Percentiles rank a stretch among this genome's conserved stretches.
Evolutionary conservation across 2,329 filamentous ascomycete genomes (phyloP).

Genomic region (Curvularia eragrostidis): DNA sequence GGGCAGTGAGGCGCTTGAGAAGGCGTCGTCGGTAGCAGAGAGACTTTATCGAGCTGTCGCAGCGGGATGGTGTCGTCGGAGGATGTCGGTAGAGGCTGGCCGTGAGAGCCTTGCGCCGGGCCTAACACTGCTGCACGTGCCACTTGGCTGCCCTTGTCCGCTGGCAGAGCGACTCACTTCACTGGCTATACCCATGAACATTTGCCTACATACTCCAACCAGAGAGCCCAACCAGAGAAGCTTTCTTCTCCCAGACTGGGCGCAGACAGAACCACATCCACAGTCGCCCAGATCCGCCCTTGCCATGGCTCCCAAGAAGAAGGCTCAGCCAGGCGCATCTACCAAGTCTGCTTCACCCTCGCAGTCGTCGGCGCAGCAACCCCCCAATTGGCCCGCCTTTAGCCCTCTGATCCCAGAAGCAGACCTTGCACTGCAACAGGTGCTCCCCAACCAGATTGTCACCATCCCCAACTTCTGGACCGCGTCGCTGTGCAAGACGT

Average conservation of each 20-base stretch:
- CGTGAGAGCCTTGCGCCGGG: constrained; percentile 21
- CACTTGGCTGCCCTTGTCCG: constrained; percentile 10
- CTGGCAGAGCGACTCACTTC: background rate
- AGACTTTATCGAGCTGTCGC: constrained; percentile 14
- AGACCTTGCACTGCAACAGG: constrained; percentile 66
- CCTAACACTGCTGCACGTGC: constrained; percentile 13
- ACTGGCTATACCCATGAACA: background rate
- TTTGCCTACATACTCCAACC: background rate
- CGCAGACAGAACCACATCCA: background rate
- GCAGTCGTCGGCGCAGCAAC: constrained; percentile 14
- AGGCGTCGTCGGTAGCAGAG: background rate
- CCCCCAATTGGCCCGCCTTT: constrained; percentile 74
- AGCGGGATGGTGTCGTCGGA: constrained; percentile 9
- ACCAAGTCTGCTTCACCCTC: constrained; percentile 4
- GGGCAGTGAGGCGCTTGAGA: background rate
- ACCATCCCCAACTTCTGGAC: constrained; percentile 78
- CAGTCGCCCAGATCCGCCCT: background rate
- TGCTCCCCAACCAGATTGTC: constrained; percentile 72
- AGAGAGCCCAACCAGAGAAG: background rate
- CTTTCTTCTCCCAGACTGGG: background rate
- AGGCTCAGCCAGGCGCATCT: constrained; percentile 19
- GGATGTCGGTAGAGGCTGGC: constrained; percentile 8
- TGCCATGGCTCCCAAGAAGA: constrained; percentile 46
- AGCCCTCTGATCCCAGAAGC: constrained; percentile 70
- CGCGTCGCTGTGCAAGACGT: constrained; percentile 74